A percentile compares a stretch with the other conserved stretches of the same genome.
These are phyloP conservation scores for Cercospora zeina DNA, from an alignment of 2,329 filamentous ascomycete species.

Conservation along the genomic window DNA sequence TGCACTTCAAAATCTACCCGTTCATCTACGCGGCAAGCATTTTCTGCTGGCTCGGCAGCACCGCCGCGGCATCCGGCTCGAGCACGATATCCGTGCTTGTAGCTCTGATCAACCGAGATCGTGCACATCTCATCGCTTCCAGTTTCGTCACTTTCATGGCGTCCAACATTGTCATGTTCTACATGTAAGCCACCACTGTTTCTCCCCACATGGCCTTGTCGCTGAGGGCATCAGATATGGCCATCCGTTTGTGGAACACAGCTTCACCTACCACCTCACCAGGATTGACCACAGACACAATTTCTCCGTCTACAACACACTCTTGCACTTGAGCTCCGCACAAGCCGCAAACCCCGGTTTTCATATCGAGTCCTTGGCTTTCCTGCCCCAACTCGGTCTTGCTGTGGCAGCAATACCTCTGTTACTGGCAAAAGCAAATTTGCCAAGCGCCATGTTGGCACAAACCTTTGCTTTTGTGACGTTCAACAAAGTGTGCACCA, in stretches of 20 bases:
- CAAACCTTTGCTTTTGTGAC: conserved; percentile 97
- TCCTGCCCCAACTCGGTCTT: conserved; percentile 81
- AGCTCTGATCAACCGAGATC: conserved; percentile 34
- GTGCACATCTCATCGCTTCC: conserved; percentile 60
- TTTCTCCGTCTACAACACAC: conserved; percentile 92
- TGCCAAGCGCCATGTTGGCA: conserved; percentile 82
- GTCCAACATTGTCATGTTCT: conserved; percentile 79
- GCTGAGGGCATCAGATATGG: conserved; percentile 62
- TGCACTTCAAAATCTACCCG: conserved; percentile 99
- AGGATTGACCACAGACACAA: conserved; percentile 97
- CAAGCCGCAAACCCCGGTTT: conserved; percentile 47
- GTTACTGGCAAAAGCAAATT: conserved; percentile 73
- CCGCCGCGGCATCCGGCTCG: neutral
- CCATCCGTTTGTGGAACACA: conserved; percentile 78
- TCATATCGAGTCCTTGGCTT: conserved; percentile 76
- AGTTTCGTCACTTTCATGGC: conserved; percentile 72
- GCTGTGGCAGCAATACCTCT: conserved; percentile 75
- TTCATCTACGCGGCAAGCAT: conserved; percentile 89
- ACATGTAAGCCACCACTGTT: conserved; percentile 56
- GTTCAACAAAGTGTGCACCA: conserved; percentile 99
- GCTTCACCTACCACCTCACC: conserved; percentile 87
- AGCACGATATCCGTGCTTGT: conserved; percentile 25
- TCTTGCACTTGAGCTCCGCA: conserved; percentile 83
- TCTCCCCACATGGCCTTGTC: neutral
- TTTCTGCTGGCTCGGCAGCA: conserved; percentile 73